Evolutionary conservation across 1,139 yeast genomes (phyloP).

Genomic region (Chernovozyma sophiae-reginae): DNA sequence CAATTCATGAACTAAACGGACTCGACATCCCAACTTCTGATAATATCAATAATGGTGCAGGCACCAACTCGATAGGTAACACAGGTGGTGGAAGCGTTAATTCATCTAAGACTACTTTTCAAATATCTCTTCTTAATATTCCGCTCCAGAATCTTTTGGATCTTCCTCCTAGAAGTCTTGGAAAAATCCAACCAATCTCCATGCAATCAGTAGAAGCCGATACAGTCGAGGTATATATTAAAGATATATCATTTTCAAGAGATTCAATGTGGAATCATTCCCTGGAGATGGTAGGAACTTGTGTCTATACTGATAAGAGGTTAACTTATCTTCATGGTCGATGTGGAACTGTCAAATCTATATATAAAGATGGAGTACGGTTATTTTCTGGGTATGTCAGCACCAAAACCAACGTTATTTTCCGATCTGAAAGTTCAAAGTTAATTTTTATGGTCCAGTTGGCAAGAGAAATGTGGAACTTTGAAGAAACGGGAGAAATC

Average conservation of each 20-base stretch:
- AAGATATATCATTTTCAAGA: conserved; percentile 77
- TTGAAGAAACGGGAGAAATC: conserved; percentile 93
- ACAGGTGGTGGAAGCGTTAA: conserved; percentile 15
- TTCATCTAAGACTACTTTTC: conserved; percentile 18
- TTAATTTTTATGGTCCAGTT: conserved; percentile 81
- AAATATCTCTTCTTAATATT: conserved; percentile 59
- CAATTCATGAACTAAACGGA: background rate
- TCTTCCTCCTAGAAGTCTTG: conserved; percentile 61
- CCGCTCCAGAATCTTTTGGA: conserved; percentile 61
- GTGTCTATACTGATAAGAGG: conserved; percentile 66
- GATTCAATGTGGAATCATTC: conserved; percentile 94
- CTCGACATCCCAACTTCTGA: background rate
- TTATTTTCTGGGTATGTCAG: conserved; percentile 66
- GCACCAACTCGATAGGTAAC: background rate
- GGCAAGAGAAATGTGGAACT: conserved; percentile 97
- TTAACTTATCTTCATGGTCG: conserved; percentile 58
- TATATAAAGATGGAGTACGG: conserved; percentile 68
- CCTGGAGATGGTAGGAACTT: conserved; percentile 53
- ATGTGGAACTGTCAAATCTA: conserved; percentile 58
- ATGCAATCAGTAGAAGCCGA: conserved; percentile 61
- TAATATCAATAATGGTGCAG: background rate
- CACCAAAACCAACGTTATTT: conserved; percentile 71
- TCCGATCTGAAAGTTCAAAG: conserved; percentile 86
- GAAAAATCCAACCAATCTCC: conserved; percentile 45
- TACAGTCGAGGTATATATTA: conserved; percentile 73